phyloP scores from a whole-genome alignment of 2,329 filamentous ascomycete genomes.

The Colletotrichum sidae region DNA sequence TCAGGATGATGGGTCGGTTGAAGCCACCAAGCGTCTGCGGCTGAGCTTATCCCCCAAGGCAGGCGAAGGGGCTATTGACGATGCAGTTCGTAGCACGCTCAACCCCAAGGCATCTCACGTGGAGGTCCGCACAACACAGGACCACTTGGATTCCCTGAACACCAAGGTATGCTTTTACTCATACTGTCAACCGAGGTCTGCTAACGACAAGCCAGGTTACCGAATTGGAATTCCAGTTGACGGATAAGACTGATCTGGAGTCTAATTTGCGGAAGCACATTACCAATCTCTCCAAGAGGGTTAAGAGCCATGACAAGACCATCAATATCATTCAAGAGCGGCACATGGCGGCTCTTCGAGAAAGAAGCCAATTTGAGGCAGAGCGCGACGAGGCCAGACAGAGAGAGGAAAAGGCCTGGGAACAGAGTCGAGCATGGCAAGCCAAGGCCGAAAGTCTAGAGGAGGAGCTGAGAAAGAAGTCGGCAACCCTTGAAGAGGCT shows the following conservation, averaged over 20 bases:
- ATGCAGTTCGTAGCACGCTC: constrained; percentile 18
- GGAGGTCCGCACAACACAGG: constrained; percentile 34
- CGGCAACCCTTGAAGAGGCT: constrained; percentile 48
- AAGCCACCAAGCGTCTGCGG: constrained; percentile 27
- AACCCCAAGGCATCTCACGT: constrained; percentile 28
- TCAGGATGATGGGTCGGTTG: constrained; percentile 22
- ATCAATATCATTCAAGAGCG: constrained; percentile 57
- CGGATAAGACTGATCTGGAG: constrained; percentile 43
- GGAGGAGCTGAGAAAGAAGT: constrained; percentile 50
- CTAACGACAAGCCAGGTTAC: constrained; percentile 46
- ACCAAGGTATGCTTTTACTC: constrained; percentile 46
- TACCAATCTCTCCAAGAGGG: constrained; percentile 45
- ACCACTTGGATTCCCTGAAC: constrained; percentile 51
- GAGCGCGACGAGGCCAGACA: constrained; percentile 57
- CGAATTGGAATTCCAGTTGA: constrained; percentile 50
- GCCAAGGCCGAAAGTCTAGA: constrained; percentile 53
- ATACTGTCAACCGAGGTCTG: not conserved
- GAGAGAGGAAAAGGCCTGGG: constrained; percentile 49
- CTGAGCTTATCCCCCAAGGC: constrained; percentile 21
- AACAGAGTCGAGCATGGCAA: constrained; percentile 50
- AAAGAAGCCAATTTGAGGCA: constrained; percentile 60
- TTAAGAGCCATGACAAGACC: constrained; percentile 59
- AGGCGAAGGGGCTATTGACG: constrained; percentile 21
- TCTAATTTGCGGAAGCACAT: constrained; percentile 35
- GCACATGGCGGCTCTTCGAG: constrained; percentile 62